Base-by-base conservation (phyloP, 257 asterid genomes). In the Solanum clarkiae region DNA sequence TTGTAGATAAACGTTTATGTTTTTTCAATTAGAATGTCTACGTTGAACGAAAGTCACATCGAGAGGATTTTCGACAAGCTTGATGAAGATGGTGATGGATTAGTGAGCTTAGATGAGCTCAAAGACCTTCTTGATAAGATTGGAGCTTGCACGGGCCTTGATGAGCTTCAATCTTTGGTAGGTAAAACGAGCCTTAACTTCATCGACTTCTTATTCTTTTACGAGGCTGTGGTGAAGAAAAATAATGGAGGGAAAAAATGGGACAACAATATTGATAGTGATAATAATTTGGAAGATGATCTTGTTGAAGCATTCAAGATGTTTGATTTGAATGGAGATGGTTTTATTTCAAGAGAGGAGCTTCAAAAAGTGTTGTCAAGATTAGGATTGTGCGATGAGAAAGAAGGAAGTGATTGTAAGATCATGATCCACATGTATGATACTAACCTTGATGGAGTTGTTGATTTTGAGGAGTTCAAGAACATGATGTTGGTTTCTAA, bases 401-500 rank as follows among this genome's bases (percentile, higher is more conserved):
- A 20, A 7, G 81, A 55, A 10, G 87, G 86, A 2, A 32, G 69
- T 56, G 93, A 93, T 82, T 91, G 94, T 60, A 87, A 56, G 84
- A 75, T 56, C 20, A 88, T 93, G 91, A 91, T 93, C 69, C 77
- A 85, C 0, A 88, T 74, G 29, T 93, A 90, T 14, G 95, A 93
- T 55, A 60, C 80, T 1, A 92, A 93, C 87, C 88, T 90, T 0
- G 96, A 93, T 86, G 97, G 96, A 1, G 77, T 90, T 85, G 88
- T 93, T 79, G 96, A 92, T 88, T 91, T 91, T 65, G 93, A 92
- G 59, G 97, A 92, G 88, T 91, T 93, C 59, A 91, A 92, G 91
- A 86, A 47, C 18, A 93, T 93, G 95, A 92, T 93, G 95, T 17
- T 81, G 56, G 44, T 59, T 63, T 79, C 82, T 10, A 79, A 79